A percentile compares a stretch with the other conserved stretches of the same genome.
Evolutionary conservation across 257 asterid genomes (phyloP).

Genomic region (Ajuga chamaepitys): DNA sequence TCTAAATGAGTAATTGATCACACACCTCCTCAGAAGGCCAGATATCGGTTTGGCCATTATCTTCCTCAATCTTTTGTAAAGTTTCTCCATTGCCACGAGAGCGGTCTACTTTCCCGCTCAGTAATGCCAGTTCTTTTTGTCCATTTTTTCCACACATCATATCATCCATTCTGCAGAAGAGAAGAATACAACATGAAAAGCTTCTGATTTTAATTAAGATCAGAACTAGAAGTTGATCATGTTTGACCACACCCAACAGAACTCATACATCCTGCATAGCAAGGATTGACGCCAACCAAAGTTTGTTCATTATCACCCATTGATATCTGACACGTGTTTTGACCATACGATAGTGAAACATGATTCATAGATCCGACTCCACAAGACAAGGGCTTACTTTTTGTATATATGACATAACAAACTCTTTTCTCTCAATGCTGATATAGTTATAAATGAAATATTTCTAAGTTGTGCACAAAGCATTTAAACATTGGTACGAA

Average conservation of each 20-base stretch:
- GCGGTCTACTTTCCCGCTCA: constrained; percentile 44
- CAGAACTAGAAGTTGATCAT: not conserved
- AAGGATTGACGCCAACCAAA: not conserved
- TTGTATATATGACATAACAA: constrained; percentile 2
- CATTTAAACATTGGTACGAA: constrained; percentile 1
- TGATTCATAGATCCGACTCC: not conserved
- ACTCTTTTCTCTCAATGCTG: not conserved
- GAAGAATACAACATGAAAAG: constrained; percentile 10
- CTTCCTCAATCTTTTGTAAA: constrained; percentile 36
- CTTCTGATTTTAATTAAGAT: constrained; percentile 5
- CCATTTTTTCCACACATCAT: constrained; percentile 80
- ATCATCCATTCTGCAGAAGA: constrained; percentile 78
- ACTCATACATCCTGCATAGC: not conserved
- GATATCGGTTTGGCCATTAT: constrained; percentile 24
- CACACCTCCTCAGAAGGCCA: constrained; percentile 64
- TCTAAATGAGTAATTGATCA: not conserved
- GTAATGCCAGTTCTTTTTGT: constrained; percentile 55
- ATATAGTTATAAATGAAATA: not conserved
- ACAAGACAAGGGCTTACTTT: not conserved
- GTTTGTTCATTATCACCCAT: constrained; percentile 1
- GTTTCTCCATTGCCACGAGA: constrained; percentile 38
- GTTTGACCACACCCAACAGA: not conserved
- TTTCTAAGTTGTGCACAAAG: not conserved
- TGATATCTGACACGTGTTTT: not conserved
- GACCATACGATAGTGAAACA: not conserved